phyloP scores from a whole-genome alignment of 495 filamentous ascomycete species.

The Penicillium taxi region DNA sequence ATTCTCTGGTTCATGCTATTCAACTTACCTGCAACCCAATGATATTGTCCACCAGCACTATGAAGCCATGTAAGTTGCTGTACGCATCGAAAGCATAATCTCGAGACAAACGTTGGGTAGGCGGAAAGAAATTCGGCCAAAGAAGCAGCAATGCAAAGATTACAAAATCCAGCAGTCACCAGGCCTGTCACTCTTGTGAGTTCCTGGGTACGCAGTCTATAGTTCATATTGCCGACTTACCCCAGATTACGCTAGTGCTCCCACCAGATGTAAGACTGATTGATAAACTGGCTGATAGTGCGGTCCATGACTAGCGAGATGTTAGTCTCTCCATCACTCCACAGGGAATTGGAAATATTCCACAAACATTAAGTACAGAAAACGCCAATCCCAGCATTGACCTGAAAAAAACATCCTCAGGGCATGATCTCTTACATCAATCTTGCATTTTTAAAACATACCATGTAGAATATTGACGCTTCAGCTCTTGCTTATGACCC shows the following conservation, averaged over 20 bases:
- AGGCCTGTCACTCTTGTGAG: conserved; percentile 41
- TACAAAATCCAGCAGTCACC: conserved; percentile 60
- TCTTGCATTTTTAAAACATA: conserved; percentile 4
- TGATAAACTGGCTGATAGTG: conserved; percentile 37
- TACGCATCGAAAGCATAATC: not conserved
- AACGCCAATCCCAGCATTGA: conserved; percentile 42
- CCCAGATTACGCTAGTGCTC: conserved; percentile 40
- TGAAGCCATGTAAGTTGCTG: not conserved
- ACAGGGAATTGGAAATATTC: not conserved
- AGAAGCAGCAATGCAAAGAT: conserved; percentile 57
- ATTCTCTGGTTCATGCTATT: not conserved
- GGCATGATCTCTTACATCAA: not conserved
- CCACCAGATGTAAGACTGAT: conserved; percentile 39
- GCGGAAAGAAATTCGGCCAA: conserved; percentile 63
- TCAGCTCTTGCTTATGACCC: conserved; percentile 53
- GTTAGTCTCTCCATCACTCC: not conserved
- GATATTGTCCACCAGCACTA: conserved; percentile 55
- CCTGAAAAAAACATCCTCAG: conserved; percentile 10
- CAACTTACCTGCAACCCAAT: conserved; percentile 56
- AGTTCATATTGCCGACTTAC: too few relatives aligned
- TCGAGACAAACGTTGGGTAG: conserved; percentile 56
- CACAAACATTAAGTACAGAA: conserved; percentile 36
- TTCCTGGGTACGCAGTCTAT: too few relatives aligned
- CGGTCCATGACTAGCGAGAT: conserved; percentile 33
- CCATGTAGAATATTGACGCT: conserved; percentile 44